Percentiles rank a stretch among this genome's conserved stretches.
phyloP scores from a whole-genome alignment of 2,329 filamentous ascomycete genomes.

The Talaromyces sp. region DNA sequence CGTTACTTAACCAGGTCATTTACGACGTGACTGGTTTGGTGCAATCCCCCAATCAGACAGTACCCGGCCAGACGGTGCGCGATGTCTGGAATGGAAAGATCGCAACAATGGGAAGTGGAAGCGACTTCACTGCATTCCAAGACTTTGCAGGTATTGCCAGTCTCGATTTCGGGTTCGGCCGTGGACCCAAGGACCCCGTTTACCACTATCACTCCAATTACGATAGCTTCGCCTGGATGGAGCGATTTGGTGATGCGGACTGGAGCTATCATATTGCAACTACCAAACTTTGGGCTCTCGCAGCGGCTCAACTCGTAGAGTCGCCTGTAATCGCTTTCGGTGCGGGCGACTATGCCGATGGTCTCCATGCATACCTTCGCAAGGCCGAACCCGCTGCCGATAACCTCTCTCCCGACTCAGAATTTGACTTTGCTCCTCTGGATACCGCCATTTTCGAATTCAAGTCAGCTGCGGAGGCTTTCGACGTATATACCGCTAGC shows the following conservation, averaged over 20 bases:
- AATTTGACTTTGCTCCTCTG: conserved; percentile 50
- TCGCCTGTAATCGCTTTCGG: conserved; percentile 65
- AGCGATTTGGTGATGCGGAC: conserved; percentile 68
- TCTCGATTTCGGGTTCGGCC: conserved; percentile 64
- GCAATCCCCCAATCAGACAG: conserved; percentile 73
- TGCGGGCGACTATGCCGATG: conserved; percentile 65
- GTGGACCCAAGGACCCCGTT: conserved; percentile 47
- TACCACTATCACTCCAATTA: conserved; percentile 86
- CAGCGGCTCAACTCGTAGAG: conserved; percentile 64
- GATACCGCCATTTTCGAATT: conserved; percentile 55
- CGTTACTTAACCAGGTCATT: conserved; percentile 73
- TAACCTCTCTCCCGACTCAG: conserved; percentile 24
- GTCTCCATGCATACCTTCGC: conserved; percentile 52
- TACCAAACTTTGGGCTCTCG: conserved; percentile 66
- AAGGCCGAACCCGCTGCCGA: conserved; percentile 30
- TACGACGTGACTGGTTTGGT: conserved; percentile 67
- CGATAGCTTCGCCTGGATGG: conserved; percentile 84
- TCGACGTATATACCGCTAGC: conserved; percentile 55
- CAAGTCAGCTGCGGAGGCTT: conserved; percentile 49
- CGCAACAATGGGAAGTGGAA: conserved; percentile 69
- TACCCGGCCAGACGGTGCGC: conserved; percentile 67
- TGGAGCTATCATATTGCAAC: conserved; percentile 65
- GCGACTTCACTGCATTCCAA: conserved; percentile 75
- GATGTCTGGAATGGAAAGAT: conserved; percentile 69
- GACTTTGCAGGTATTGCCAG: conserved; percentile 70